Conservation (phyloP, 169 alveolate genomes). For the Fabrea salina region DNA sequence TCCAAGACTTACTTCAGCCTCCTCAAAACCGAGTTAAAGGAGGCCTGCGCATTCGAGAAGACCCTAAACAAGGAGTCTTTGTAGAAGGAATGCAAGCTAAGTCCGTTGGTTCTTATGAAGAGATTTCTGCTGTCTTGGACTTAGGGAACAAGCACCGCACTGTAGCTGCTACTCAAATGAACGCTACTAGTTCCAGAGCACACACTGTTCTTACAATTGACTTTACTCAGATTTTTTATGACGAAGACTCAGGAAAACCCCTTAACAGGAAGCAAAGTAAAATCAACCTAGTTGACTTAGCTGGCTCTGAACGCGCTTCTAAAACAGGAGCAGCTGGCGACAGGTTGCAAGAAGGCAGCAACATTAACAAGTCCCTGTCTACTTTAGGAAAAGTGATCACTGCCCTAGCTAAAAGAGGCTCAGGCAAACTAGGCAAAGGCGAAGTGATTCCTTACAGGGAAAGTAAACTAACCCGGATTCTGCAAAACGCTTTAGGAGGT, state of each 20-base stretch:
- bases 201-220: constrained; percentile 89
- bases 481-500: constrained; percentile 92
- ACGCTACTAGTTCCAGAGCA: constrained; percentile 90
- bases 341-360: constrained; percentile 91
- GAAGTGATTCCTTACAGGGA: constrained; percentile 90
- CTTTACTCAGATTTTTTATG: constrained; percentile 69
- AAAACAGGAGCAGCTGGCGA: constrained; percentile 91
- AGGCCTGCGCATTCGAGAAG: constrained; percentile 76
- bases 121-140: constrained; percentile 79
- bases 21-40: constrained; percentile 76
- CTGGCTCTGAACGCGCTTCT: constrained; percentile 85
- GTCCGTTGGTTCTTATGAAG: constrained; percentile 81
- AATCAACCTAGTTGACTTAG: constrained; percentile 88
- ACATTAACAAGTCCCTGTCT: constrained; percentile 86
- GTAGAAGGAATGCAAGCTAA: constrained; percentile 78
- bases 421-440: constrained; percentile 76
- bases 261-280: constrained; percentile 25
- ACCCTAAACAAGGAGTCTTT: constrained; percentile 67
- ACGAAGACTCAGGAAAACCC: constrained; percentile 26
- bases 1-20: constrained; percentile 85
- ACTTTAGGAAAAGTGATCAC: constrained; percentile 86
- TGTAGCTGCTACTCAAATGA: constrained; percentile 91
- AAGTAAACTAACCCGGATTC: constrained; percentile 77
- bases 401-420: constrained; percentile 87
- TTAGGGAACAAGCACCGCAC: constrained; percentile 87